Evolutionary conservation across 306 rosid genomes (phyloP).

Genomic region (Acacia acuminata): DNA sequence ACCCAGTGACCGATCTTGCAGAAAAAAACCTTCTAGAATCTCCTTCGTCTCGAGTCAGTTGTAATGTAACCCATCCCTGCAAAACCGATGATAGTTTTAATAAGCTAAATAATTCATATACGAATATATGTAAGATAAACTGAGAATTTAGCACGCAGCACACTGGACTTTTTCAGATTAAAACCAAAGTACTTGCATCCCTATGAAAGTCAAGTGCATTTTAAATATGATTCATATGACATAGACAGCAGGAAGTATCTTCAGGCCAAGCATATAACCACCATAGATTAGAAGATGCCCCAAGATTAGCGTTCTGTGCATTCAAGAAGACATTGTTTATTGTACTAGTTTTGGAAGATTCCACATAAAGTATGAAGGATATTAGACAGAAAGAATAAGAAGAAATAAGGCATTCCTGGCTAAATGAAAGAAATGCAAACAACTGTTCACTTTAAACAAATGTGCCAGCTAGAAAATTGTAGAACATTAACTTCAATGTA

Average conservation of each 20-base stretch:
- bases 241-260: constrained; percentile 7
- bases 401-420: background rate
- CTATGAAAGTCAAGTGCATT: background rate
- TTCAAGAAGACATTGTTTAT: constrained; percentile 15
- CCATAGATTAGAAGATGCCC: constrained; percentile 1
- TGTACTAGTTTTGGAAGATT: background rate
- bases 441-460: constrained; percentile 2
- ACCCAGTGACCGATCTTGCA: constrained; percentile 92
- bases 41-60: constrained; percentile 71
- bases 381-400: background rate
- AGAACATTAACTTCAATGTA: constrained; percentile 15
- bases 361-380: background rate
- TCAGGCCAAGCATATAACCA: constrained; percentile 19
- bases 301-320: constrained; percentile 11
- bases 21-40: constrained; percentile 73
- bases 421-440: background rate
- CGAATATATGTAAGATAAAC: background rate
- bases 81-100: constrained; percentile 34
- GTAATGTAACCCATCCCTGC: constrained; percentile 96
- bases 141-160: constrained; percentile 11
- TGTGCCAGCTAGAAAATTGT: background rate
- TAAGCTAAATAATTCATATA: constrained; percentile 26
- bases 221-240: background rate
- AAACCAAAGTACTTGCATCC: background rate
- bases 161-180: background rate